Base-by-base conservation (phyloP, 2,329 filamentous ascomycete species). In the Calonectria multiphialidica region DNA sequence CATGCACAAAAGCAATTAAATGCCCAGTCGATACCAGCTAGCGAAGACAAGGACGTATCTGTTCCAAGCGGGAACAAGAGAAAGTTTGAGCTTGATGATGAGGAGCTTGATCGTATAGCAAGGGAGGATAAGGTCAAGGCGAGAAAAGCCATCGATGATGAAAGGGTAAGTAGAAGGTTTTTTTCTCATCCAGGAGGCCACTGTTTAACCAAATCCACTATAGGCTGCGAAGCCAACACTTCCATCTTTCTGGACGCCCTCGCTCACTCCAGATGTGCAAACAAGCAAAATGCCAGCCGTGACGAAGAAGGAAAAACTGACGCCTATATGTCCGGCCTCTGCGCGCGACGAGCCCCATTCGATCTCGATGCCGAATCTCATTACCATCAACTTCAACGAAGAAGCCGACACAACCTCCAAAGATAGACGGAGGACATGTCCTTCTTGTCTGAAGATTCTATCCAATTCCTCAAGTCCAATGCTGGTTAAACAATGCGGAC, bases 201-300 rank as follows among this genome's bases (percentile, higher is more conserved):
- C 23, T 61, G 35, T n/a, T 23, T 59, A 50, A 70, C 53, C 21
- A 16, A 59, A 68, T 33, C 70, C 77, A 66, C 53, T 57, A 21
- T 83, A 91, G 80, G 89, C 91, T 3, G 87, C 89, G 10, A 94
- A 93, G 83, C 89, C 91, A 1, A 89, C 89, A 18, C 85, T 98
- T 0, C 94, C 95, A 0, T 97, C 95, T 0, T 98, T 98, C 85
- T 98, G 96, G 97, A 93, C 96, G 1, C 96, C 95, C 0, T 94
- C 93, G 0, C 90, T 96, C 70, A 97, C 94, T 0, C 95, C 95
- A 15, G 83, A 84, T 47, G 82, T 82, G 40, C 80, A 83, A 57
- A 78, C 82, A 66, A 81, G 87, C 61, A 86, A 88, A 65, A 86
- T 92, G 65, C 87, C 91, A 79, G 84, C 89, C 8, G 84, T 90